A percentile compares a stretch with the other conserved stretches of the same genome.
phyloP scores from a whole-genome alignment of 2,329 filamentous ascomycete genomes.

The Microsporum canis region DNA sequence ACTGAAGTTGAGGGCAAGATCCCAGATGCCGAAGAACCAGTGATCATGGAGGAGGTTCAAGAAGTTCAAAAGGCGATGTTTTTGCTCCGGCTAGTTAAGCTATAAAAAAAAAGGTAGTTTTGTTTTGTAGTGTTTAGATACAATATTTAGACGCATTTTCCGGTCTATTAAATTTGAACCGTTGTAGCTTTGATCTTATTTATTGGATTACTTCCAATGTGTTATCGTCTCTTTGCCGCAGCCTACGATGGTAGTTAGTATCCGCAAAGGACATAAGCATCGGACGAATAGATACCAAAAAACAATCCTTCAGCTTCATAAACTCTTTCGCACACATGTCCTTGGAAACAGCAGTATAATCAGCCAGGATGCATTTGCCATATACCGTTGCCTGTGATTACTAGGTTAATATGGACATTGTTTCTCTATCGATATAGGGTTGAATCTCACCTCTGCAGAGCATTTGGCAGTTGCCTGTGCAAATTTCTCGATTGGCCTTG shows the following conservation, averaged over 20 bases:
- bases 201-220: not conserved
- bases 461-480: conserved; percentile 55
- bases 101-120: conserved; percentile 38
- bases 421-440: not conserved
- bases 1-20: conserved; percentile 50
- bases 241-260: conserved; percentile 28
- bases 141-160: conserved; percentile 9
- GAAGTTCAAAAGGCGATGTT: conserved; percentile 76
- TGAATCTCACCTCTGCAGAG: conserved; percentile 46
- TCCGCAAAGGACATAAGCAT: not conserved
- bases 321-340: conserved; percentile 86
- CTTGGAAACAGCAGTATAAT: conserved; percentile 83
- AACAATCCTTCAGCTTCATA: conserved; percentile 73
- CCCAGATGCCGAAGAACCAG: conserved; percentile 42
- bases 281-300: conserved; percentile 47
- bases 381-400: conserved; percentile 61
- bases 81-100: conserved; percentile 60
- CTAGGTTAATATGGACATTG: conserved; percentile 8
- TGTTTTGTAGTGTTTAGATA: conserved; percentile 26
- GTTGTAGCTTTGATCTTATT: not conserved
- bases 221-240: conserved; percentile 41
- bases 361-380: conserved; percentile 79
- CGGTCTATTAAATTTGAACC: not conserved
- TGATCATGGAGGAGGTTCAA: conserved; percentile 74
- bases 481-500: conserved; percentile 57